Evolutionary conservation across 2,329 filamentous ascomycete genomes (phyloP).

Genomic region (Simplicillium sp.): DNA sequence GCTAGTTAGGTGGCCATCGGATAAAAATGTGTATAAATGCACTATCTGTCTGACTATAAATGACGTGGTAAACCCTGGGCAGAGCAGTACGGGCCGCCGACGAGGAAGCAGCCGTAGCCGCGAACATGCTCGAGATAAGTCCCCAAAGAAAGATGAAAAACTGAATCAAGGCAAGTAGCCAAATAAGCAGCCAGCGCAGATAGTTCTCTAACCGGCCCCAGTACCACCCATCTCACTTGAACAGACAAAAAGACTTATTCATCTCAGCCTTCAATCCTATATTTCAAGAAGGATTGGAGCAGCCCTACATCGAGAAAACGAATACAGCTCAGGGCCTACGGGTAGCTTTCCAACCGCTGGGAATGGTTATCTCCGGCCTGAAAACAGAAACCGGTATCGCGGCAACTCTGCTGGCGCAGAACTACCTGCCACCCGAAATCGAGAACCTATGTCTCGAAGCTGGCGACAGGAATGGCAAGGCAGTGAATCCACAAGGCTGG

Average conservation of each 20-base stretch:
- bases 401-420: too few species aligned
- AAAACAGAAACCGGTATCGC: slow-evolving; percentile 1
- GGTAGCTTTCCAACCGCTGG: too few species aligned
- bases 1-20: slow-evolving; percentile 68
- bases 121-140: slow-evolving; percentile 10
- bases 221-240: slow-evolving; percentile 22
- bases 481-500: too few species aligned
- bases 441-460: too few species aligned
- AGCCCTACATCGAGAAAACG: not conserved
- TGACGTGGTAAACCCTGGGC: slow-evolving; percentile 42
- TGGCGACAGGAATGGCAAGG: too few species aligned
- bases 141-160: slow-evolving; percentile 1
- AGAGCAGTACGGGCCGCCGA: slow-evolving; percentile 6
- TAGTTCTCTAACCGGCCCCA: slow-evolving; percentile 5
- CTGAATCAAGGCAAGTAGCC: slow-evolving; percentile 5
- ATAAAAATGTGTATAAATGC: slow-evolving; percentile 68
- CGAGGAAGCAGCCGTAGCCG: slow-evolving; percentile 12
- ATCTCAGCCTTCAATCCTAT: slow-evolving; percentile 22
- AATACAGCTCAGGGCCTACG: not conserved
- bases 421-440: too few species aligned
- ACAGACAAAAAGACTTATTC: slow-evolving; percentile 21
- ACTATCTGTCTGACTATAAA: slow-evolving; percentile 80
- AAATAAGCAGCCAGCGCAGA: not conserved
- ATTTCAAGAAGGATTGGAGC: slow-evolving; percentile 13
- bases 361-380: too few species aligned